Evolutionary conservation across 2,329 filamentous ascomycete genomes (phyloP), one percentile per base, ranked within the genome.

Genomic region (Fusarium pilosicola): DNA sequence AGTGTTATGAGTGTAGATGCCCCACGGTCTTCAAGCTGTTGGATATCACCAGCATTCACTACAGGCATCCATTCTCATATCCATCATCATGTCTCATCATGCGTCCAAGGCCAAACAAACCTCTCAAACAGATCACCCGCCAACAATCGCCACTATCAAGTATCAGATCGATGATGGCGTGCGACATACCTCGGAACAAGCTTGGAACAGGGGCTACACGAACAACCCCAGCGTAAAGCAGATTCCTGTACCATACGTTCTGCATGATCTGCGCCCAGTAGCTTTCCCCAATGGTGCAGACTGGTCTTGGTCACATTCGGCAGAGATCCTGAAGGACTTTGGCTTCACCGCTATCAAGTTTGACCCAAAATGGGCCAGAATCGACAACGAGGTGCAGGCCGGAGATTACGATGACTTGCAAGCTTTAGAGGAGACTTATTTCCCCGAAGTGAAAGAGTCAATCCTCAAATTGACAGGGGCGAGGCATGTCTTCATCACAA

Each of bases 141-240:
- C 24, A 56, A 24, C 6, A 32, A 56, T 32, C 3, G 52, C 38
- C 22, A 42, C 52, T 32, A 32, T 56, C 52, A 56, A 32, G 22
- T 56, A 56, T 28, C 52, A 56, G 30, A 26, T 56, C n/a, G 52
- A 56, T 22, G 52, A 56, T 56, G 52, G 52, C 26, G 38, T 42
- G 26, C 38, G 52, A 8, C 38, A 56, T 42, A 56, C 38, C 38
- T 56, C 52, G 30, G 52, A 56, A 42, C 38, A 56, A 42, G 38
- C 52, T 56, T 56, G 52, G 36, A 56, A 56, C 52, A 56, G 52
- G 38, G 52, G 52, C 52, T 56, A 56, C 28, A 56, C 52, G 11
- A 56, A 28, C 11, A 28, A 39, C 52, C 52, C 52, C 12, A 56
- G 24, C 28, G 22, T 56, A 56, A 56, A 42, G 52, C 52, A 56